phyloP scores from a whole-genome alignment of 306 rosid genomes.

The Vachellia pachyceras region DNA sequence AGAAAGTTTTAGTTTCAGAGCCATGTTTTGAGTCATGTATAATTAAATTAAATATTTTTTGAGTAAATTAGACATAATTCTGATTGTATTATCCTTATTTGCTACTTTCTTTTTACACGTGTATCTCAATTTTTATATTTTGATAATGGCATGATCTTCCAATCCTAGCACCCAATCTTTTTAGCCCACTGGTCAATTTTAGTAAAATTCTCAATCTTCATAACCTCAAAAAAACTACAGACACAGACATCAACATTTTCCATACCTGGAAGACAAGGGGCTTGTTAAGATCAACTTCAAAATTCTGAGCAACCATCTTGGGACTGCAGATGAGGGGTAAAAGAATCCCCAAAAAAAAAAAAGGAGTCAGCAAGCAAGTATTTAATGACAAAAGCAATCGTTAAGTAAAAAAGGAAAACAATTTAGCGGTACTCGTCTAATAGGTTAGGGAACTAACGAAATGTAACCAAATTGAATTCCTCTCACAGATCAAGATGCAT shows the following conservation, averaged over 20 bases:
- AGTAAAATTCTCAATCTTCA: background rate
- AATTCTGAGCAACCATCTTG: constrained; percentile 70
- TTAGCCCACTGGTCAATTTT: background rate
- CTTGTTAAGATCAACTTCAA: constrained; percentile 70
- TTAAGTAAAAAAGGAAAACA: background rate
- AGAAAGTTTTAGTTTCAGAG: background rate
- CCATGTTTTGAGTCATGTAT: background rate
- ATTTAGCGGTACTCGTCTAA: background rate
- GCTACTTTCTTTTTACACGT: background rate
- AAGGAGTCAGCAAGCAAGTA: background rate
- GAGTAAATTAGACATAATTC: background rate
- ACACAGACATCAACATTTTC: background rate
- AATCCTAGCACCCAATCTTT: background rate
- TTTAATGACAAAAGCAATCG: background rate
- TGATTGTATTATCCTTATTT: background rate
- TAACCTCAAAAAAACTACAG: background rate
- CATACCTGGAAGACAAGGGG: constrained; percentile 87
- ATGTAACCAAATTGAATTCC: background rate
- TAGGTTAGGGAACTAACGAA: background rate
- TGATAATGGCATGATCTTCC: background rate
- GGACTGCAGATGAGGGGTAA: constrained; percentile 24
- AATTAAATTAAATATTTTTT: background rate
- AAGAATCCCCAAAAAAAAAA: background rate
- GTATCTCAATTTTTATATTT: background rate
- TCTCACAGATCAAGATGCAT: background rate